Evolutionary conservation across 1,284 basidiomycete species (phyloP).

Genomic region (Nidula niveotomentosa): DNA sequence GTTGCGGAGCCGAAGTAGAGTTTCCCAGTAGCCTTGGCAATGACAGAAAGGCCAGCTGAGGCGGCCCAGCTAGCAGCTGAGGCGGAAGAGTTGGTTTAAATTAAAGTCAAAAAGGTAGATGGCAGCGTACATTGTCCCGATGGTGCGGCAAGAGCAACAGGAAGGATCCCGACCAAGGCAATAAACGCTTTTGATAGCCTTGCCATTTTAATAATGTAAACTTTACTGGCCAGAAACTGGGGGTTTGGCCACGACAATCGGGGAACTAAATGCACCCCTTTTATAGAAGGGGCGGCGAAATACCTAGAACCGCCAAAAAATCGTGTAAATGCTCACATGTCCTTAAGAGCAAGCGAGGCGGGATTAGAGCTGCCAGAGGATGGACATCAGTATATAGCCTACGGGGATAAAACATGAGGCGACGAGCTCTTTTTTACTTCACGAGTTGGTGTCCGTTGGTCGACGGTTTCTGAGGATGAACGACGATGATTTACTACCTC

Average conservation of each 20-base stretch:
- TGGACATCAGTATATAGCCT: neutral
- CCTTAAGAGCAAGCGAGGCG: neutral
- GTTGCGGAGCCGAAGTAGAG: constrained; percentile 62
- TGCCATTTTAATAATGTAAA: neutral
- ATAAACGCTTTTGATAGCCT: neutral
- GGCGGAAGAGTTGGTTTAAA: constrained; percentile 3
- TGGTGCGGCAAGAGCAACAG: neutral
- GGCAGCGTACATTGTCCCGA: neutral
- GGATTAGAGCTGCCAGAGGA: neutral
- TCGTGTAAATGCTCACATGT: neutral
- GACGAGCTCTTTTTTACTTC: no score
- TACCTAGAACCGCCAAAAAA: neutral
- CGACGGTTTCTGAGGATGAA: no score
- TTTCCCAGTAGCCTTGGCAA: constrained; percentile 49
- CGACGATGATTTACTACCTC: no score
- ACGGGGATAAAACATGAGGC: neutral
- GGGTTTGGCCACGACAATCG: no score
- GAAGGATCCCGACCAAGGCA: neutral
- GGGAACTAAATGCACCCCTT: no score
- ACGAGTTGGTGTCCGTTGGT: no score
- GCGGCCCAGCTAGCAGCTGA: constrained; percentile 19
- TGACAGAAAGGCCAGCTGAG: constrained; percentile 28
- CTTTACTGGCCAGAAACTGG: no score
- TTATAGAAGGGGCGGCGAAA: neutral
- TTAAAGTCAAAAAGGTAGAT: neutral